Evolutionary conservation across 352 stramenopile genomes (phyloP).

Genomic region (Globisporangium takayamanum): DNA sequence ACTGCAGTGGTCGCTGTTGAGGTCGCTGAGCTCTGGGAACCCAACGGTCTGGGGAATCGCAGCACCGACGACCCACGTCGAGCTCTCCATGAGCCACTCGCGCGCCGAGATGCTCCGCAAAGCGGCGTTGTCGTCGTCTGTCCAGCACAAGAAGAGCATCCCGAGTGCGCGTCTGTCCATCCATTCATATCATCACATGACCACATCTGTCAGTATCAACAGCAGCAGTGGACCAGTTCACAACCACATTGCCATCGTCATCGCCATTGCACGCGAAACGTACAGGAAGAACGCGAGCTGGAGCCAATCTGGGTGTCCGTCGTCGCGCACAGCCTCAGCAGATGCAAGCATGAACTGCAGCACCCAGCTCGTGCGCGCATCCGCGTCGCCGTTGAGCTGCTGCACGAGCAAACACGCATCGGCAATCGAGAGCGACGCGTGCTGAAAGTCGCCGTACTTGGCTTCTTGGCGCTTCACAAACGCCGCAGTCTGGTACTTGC

Average conservation of each 20-base stretch:
- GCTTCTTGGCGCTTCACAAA: conserved; percentile 42
- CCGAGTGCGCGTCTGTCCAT: conserved; percentile 43
- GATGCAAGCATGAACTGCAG: conserved; percentile 69
- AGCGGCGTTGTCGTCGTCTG: conserved; percentile 53
- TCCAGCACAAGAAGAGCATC: conserved; percentile 74
- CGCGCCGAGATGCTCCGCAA: conserved; percentile 63
- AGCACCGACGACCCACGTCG: conserved; percentile 58
- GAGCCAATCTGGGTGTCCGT: conserved; percentile 79
- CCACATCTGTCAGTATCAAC: background rate
- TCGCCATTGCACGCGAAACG: conserved; percentile 6
- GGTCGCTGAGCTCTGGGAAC: conserved; percentile 51
- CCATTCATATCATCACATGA: background rate
- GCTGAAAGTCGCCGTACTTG: conserved; percentile 43
- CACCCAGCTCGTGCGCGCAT: conserved; percentile 42
- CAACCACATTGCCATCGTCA: no score
- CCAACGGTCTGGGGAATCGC: conserved; percentile 54
- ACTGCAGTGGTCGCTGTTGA: conserved; percentile 53
- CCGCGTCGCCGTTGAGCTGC: conserved; percentile 50
- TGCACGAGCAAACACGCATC: conserved; percentile 60
- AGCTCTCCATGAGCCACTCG: conserved; percentile 62
- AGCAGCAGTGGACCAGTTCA: background rate
- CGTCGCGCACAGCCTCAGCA: conserved; percentile 43
- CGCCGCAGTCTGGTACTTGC: conserved; percentile 59
- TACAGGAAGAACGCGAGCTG: conserved; percentile 70
- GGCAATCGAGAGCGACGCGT: conserved; percentile 43